Evolutionary conservation across 139 green algal species (phyloP).

Genomic region (Coelastrella sp.): DNA sequence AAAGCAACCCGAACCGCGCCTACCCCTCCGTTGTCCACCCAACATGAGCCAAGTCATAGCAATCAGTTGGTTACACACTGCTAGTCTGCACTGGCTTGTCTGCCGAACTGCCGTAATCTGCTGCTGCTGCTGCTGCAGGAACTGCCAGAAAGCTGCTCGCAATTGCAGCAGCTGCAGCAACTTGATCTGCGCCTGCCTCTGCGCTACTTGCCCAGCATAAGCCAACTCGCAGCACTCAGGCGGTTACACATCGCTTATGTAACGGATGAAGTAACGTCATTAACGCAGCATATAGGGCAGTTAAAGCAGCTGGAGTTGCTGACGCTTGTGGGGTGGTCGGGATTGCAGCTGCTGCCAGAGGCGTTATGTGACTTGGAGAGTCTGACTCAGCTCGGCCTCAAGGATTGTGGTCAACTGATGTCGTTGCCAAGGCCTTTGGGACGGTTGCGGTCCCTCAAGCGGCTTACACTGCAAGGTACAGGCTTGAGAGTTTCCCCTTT

Average conservation of each 20-base stretch:
- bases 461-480: not conserved
- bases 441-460: not conserved
- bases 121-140: not conserved
- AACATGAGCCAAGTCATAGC: not conserved
- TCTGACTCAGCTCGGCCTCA: not conserved
- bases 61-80: not conserved
- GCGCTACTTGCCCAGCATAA: not conserved
- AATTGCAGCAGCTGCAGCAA: not conserved
- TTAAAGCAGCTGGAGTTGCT: not conserved
- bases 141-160: not conserved
- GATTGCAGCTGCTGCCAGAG: constrained; percentile 1
- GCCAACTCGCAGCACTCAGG: not conserved
- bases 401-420: not conserved
- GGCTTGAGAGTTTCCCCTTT: too few relatives aligned
- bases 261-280: not conserved
- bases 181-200: not conserved
- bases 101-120: not conserved
- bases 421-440: not conserved
- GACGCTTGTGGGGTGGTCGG: not conserved
- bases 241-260: not conserved
- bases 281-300: not conserved
- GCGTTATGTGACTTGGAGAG: not conserved
- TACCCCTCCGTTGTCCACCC: too few relatives aligned
- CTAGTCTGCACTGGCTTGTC: not conserved
- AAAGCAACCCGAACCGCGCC: too few relatives aligned